These are phyloP conservation scores for Cucurbita ficifolia DNA, from an alignment of 306 rosid species.

Conservation along the genomic window DNA sequence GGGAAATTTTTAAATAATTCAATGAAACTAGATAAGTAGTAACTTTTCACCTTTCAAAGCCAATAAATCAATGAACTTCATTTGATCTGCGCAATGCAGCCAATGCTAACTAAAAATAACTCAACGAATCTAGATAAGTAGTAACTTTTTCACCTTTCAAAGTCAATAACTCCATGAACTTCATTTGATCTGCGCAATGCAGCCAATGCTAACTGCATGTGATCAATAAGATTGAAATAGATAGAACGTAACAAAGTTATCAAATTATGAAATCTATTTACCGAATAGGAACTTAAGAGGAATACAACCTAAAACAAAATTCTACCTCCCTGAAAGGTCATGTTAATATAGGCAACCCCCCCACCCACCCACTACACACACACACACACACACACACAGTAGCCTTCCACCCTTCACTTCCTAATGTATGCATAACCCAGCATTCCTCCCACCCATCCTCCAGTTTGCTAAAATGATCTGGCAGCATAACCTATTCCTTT, in stretches of 20 bases:
- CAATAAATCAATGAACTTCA: conserved; percentile 41
- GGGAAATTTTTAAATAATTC: neutral
- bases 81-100: conserved; percentile 65
- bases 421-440: neutral
- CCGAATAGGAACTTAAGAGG: neutral
- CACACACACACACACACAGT: neutral
- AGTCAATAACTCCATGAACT: conserved; percentile 46
- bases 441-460: neutral
- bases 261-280: neutral
- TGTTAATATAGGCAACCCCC: neutral
- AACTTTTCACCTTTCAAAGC: conserved; percentile 49
- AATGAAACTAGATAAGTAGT: neutral
- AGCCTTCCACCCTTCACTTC: neutral
- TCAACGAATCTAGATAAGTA: neutral
- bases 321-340: neutral
- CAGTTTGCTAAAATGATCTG: neutral
- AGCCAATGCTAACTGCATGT: conserved; percentile 67
- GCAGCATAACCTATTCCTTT: neutral
- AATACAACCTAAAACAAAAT: neutral
- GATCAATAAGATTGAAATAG: conserved; percentile 7
- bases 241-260: neutral
- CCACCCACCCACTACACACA: neutral
- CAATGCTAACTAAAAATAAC: conserved; percentile 47
- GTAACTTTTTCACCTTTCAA: conserved; percentile 36
- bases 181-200: conserved; percentile 57